Evolutionary conservation across 164 flowering plant genomes (phyloP), one percentile per base, ranked within the genome.

Genomic region (Santalum album): DNA sequence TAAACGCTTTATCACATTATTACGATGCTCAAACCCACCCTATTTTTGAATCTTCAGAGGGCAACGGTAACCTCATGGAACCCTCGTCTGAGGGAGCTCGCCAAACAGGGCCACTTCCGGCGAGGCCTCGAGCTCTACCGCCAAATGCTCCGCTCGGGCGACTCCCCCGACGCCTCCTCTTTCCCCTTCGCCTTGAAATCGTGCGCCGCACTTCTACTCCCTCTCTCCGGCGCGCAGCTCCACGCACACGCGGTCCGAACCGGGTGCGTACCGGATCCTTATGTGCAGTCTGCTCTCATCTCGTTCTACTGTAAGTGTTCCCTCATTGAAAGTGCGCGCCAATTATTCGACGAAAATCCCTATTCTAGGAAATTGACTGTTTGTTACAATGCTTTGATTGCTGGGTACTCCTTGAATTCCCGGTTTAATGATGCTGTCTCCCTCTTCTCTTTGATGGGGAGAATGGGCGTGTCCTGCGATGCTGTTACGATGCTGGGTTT

Each of bases 111-210:
- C 35, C 78, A 51, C 26, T 87, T 69, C 82, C 46, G 53, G 29
- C 50, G 86, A 27, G 81, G 82, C 25, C 79, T 91, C 48, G 45
- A 65, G 16, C 75, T 86, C 45, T 90, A 79, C 77, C 77, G 75
- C 48, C 77, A 74, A 49, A 79, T 87, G 79, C 90, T 87, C 26
- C 80, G 78, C 20, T 77, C 71, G 11, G 85, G 81, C 44, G 66
- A 51, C 59, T 6, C 69, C 18, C 90, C 96, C 19, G 71, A 86
- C 69, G 76, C 90, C 47, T 91, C 81, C 81, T 74, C 89, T 47
- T 83, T 86, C 76, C 96, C 98, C 15, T 80, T 80, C 70, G 77
- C 71, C 25, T 65, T 91, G 69, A 91, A 91, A 46, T 82, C 95
- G 15, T 82, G 88, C 55, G 86, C 87, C 14, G 60, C 77, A 17